A percentile compares a stretch with the other conserved stretches of the same genome.
Conservation (phyloP, 495 filamentous ascomycete genomes). For the Sporormia fimetaria region DNA sequence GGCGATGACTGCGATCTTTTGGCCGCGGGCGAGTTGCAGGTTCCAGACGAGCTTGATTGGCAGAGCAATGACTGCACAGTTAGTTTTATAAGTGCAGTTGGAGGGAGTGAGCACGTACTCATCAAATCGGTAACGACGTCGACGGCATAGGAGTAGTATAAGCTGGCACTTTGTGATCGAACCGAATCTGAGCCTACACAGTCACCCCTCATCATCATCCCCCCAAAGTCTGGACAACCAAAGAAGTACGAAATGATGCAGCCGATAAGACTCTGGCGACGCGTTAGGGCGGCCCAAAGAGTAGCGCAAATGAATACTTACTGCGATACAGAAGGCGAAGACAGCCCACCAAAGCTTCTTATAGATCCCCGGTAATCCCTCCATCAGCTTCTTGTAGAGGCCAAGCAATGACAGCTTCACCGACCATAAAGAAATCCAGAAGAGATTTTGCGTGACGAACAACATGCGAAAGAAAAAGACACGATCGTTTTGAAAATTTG, state of each 20-base stretch:
- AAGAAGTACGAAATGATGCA: slow-evolving; percentile 34
- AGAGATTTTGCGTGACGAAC: slow-evolving; percentile 36
- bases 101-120: slow-evolving; percentile 23
- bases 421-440: slow-evolving; percentile 40
- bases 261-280: slow-evolving; percentile 27
- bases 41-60: slow-evolving; percentile 41
- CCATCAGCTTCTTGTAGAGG: slow-evolving; percentile 35
- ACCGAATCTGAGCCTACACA: slow-evolving; percentile 31
- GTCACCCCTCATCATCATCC: slow-evolving; percentile 34
- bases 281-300: background rate
- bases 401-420: slow-evolving; percentile 39
- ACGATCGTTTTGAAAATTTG: slow-evolving; percentile 24
- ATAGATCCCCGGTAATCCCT: slow-evolving; percentile 25
- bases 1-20: slow-evolving; percentile 39
- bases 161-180: slow-evolving; percentile 31
- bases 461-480: slow-evolving; percentile 31
- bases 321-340: slow-evolving; percentile 29
- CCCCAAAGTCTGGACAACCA: slow-evolving; percentile 32
- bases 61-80: slow-evolving; percentile 39
- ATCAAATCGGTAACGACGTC: slow-evolving; percentile 39
- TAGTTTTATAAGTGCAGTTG: background rate
- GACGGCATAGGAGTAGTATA: slow-evolving; percentile 36
- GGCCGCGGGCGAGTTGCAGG: slow-evolving; percentile 35
- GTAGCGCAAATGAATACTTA: background rate
- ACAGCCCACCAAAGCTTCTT: slow-evolving; percentile 35